phyloP scores from a whole-genome alignment of 192 early-diverging fungal species.

The Borealophlyctis nickersoniae region DNA sequence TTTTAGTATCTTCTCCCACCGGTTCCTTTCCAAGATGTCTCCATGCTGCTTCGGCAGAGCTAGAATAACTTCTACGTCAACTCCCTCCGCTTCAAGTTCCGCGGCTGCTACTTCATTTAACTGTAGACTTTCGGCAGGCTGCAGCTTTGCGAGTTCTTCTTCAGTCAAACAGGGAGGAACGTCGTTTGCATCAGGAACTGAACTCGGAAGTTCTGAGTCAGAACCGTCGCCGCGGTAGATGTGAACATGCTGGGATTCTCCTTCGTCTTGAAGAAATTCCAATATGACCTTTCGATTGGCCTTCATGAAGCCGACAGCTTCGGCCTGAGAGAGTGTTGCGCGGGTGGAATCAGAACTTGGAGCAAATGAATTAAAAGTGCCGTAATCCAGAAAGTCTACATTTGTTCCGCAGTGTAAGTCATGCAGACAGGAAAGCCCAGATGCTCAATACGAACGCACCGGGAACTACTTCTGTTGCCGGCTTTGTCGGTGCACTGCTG shows the following conservation, averaged over 20 bases:
- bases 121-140: too few species aligned
- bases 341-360: constrained; percentile 5
- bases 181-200: not conserved
- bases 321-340: constrained; percentile 17
- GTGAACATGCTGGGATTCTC: not conserved
- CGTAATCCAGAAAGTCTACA: constrained; percentile 20
- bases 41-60: not conserved
- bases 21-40: too few species aligned
- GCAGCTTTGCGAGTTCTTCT: not conserved
- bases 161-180: not conserved
- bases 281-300: constrained; percentile 7
- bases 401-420: too few species aligned
- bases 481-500: too few species aligned
- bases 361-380: constrained; percentile 21
- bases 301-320: constrained; percentile 3
- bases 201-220: not conserved
- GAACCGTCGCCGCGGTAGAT: not conserved
- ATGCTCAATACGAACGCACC: too few species aligned
- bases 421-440: too few species aligned
- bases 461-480: too few species aligned
- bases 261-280: constrained; percentile 2
- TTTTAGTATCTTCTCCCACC: too few species aligned
- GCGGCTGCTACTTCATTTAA: not conserved
- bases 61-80: not conserved
- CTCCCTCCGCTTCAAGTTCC: not conserved